These are phyloP conservation scores for Penicillium sclerotigenum DNA, from an alignment of 2,329 filamentous ascomycete genomes.

Conservation along the genomic window DNA sequence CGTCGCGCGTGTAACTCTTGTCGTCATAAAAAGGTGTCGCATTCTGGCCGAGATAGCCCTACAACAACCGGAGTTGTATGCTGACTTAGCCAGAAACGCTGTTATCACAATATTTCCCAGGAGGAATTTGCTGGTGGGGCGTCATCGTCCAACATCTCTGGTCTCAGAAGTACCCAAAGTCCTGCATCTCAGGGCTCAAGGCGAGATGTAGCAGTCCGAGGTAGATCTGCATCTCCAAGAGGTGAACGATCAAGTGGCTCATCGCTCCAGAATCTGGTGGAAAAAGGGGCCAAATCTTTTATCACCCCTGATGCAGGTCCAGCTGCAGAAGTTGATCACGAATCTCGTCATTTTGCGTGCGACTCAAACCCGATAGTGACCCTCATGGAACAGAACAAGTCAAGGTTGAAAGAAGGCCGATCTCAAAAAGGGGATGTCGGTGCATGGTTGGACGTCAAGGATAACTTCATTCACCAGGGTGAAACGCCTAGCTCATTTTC, in stretches of 20 bases:
- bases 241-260: background rate
- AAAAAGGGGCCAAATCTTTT: background rate
- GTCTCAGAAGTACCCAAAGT: background rate
- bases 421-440: constrained; percentile 14
- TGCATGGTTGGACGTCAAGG: constrained; percentile 10
- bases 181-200: background rate
- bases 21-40: constrained; percentile 6
- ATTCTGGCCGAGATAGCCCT: background rate
- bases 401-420: constrained; percentile 11
- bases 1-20: background rate
- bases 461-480: background rate
- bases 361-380: constrained; percentile 20
- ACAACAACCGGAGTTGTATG: too few relatives aligned
- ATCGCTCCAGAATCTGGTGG: background rate
- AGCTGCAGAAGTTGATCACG: background rate
- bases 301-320: background rate
- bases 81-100: constrained; percentile 2
- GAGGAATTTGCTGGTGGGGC: too few relatives aligned
- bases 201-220: background rate
- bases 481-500: background rate
- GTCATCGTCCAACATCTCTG: background rate
- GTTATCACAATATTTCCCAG: background rate
- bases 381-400: constrained; percentile 10
- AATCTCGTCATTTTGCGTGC: constrained; percentile 16
- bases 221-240: constrained; percentile 6